These are phyloP conservation scores for Leccinum ochraceum DNA, from an alignment of 768 basidiomycete genomes.

Conservation along the genomic window DNA sequence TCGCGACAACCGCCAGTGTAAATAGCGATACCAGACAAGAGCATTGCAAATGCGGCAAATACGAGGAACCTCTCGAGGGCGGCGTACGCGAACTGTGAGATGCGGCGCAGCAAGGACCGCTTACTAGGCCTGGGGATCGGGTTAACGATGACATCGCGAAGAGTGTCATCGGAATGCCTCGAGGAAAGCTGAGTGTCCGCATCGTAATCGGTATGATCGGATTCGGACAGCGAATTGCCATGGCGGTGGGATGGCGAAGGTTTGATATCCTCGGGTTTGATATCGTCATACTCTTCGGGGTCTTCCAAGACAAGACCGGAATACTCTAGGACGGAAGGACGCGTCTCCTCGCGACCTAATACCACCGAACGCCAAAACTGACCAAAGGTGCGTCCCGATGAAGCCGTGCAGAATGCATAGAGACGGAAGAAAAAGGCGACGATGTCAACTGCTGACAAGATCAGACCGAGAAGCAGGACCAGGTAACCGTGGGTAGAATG, in stretches of 20 bases:
- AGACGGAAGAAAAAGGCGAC: slow-evolving; percentile 51
- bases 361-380: slow-evolving; percentile 60
- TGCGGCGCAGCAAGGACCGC: slow-evolving; percentile 36
- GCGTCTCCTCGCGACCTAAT: slow-evolving; percentile 44
- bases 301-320: slow-evolving; percentile 56
- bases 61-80: slow-evolving; percentile 65
- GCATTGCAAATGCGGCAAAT: slow-evolving; percentile 65
- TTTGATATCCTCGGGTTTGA: slow-evolving; percentile 42
- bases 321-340: slow-evolving; percentile 46
- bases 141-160: slow-evolving; percentile 43
- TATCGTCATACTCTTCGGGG: slow-evolving; percentile 53
- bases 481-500: slow-evolving; percentile 69
- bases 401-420: slow-evolving; percentile 45
- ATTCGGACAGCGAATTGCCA: slow-evolving; percentile 53
- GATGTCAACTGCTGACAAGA: slow-evolving; percentile 56
- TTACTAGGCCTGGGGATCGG: slow-evolving; percentile 11
- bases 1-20: slow-evolving; percentile 89
- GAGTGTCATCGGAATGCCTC: slow-evolving; percentile 58
- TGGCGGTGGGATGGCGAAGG: slow-evolving; percentile 33
- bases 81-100: slow-evolving; percentile 52
- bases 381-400: slow-evolving; percentile 46
- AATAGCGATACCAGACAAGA: slow-evolving; percentile 69
- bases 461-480: slow-evolving; percentile 46
- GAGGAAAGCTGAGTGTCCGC: slow-evolving; percentile 40
- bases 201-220: slow-evolving; percentile 57